phyloP scores from a whole-genome alignment of 23 red algal species.

The Cyanidioschyzon merolae region DNA sequence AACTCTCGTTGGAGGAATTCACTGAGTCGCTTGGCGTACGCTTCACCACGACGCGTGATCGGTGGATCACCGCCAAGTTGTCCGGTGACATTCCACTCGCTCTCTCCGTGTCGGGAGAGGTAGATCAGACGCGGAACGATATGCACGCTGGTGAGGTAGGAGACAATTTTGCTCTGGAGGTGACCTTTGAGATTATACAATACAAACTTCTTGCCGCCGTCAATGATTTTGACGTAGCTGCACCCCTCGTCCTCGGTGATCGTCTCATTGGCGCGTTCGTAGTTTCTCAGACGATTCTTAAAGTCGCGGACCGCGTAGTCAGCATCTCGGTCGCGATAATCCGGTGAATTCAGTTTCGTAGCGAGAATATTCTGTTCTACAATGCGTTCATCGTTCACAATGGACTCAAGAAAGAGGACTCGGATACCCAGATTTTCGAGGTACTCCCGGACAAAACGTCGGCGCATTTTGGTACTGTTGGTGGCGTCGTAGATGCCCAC shows the following conservation, averaged over 20 bases:
- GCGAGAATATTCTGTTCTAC: slow-evolving; percentile 90
- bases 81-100: slow-evolving; percentile 91
- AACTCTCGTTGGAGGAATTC: slow-evolving; percentile 70
- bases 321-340: slow-evolving; percentile 67
- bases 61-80: slow-evolving; percentile 87
- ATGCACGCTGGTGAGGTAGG: slow-evolving; percentile 78
- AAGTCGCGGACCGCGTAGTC: slow-evolving; percentile 82
- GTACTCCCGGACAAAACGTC: slow-evolving; percentile 52
- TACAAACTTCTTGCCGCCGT: slow-evolving; percentile 69
- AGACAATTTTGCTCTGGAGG: slow-evolving; percentile 92
- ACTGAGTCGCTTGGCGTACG: slow-evolving; percentile 45
- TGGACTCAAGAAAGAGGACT: slow-evolving; percentile 86
- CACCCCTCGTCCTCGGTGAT: slow-evolving; percentile 47
- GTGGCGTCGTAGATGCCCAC: slow-evolving; percentile 98
- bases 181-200: slow-evolving; percentile 79
- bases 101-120: slow-evolving; percentile 86
- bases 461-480: slow-evolving; percentile 65
- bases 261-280: slow-evolving; percentile 56
- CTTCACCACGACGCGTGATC: slow-evolving; percentile 58
- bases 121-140: slow-evolving; percentile 80
- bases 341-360: slow-evolving; percentile 76
- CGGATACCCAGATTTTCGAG: slow-evolving; percentile 71
- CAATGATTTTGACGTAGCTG: slow-evolving; percentile 86
- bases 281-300: slow-evolving; percentile 61
- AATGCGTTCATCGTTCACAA: slow-evolving; percentile 67